A percentile compares a stretch with the other conserved stretches of the same genome.
Evolutionary conservation across 495 filamentous ascomycete species (phyloP).

Genomic region (Podospora didyma): DNA sequence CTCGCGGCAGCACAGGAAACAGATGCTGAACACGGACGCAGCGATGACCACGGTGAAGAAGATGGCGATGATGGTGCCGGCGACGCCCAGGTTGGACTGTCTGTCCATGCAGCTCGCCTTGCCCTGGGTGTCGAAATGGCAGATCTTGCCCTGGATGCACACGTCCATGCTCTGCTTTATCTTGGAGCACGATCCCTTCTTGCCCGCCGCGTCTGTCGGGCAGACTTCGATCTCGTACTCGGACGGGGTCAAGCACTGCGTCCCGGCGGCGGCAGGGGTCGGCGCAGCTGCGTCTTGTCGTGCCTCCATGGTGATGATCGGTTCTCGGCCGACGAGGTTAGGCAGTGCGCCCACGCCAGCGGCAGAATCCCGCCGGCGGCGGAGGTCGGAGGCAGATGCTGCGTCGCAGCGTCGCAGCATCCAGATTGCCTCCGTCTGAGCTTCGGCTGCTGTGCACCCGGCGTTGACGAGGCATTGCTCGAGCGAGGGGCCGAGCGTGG

Average conservation of each 20-base stretch:
- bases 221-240: slow-evolving; percentile 28
- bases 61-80: slow-evolving; percentile 40
- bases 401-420: slow-evolving; percentile 27
- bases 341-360: slow-evolving; percentile 18
- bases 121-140: slow-evolving; percentile 32
- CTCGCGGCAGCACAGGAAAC: slow-evolving; percentile 40
- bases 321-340: not conserved
- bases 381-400: slow-evolving; percentile 13
- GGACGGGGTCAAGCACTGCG: slow-evolving; percentile 36
- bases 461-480: slow-evolving; percentile 36
- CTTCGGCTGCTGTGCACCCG: slow-evolving; percentile 36
- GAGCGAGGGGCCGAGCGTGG: slow-evolving; percentile 22
- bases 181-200: slow-evolving; percentile 34
- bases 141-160: slow-evolving; percentile 44
- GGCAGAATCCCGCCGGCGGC: slow-evolving; percentile 22
- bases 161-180: slow-evolving; percentile 25
- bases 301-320: slow-evolving; percentile 10
- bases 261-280: slow-evolving; percentile 7
- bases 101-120: slow-evolving; percentile 41
- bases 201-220: slow-evolving; percentile 26
- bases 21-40: slow-evolving; percentile 25
- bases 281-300: slow-evolving; percentile 7
- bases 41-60: slow-evolving; percentile 33
- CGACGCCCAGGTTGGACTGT: slow-evolving; percentile 28
- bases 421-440: slow-evolving; percentile 30